Evolutionary conservation across 2,329 filamentous ascomycete species (phyloP).

Genomic region (Aspergillus uvarum): DNA sequence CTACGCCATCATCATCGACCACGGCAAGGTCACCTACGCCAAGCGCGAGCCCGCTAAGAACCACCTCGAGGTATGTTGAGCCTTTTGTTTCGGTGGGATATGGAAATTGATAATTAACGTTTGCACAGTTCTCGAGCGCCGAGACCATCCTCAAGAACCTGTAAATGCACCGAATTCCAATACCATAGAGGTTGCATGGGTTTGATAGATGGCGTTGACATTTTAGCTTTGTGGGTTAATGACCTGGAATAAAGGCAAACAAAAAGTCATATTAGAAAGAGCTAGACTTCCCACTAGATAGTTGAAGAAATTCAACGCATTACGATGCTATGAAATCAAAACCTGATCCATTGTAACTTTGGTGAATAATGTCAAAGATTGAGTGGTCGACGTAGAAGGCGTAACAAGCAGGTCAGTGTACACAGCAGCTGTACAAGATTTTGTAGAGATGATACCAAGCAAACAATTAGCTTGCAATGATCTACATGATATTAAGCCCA

Average conservation of each 20-base stretch:
- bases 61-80: slow-evolving; percentile 39
- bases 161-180: slow-evolving; percentile 25
- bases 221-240: slow-evolving; percentile 21
- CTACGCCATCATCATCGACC: slow-evolving; percentile 77
- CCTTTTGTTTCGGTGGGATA: slow-evolving; percentile 15
- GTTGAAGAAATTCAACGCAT: slow-evolving; percentile 23
- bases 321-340: slow-evolving; percentile 25
- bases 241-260: slow-evolving; percentile 12
- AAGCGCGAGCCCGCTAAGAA: slow-evolving; percentile 63
- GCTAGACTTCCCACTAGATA: slow-evolving; percentile 23
- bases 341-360: background rate
- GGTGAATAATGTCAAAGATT: slow-evolving; percentile 9
- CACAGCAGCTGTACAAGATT: background rate
- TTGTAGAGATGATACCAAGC: background rate
- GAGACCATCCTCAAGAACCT: slow-evolving; percentile 41
- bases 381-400: background rate
- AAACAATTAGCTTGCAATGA: background rate
- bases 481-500: slow-evolving; percentile 16
- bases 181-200: slow-evolving; percentile 14
- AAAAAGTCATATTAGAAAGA: slow-evolving; percentile 14
- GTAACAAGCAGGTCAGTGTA: background rate
- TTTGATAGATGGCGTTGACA: slow-evolving; percentile 18
- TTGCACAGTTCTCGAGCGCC: slow-evolving; percentile 38
- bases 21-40: slow-evolving; percentile 80
- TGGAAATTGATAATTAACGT: slow-evolving; percentile 5